These are phyloP conservation scores for Xanthoconium stramineum DNA, from an alignment of 768 basidiomycete genomes.

Conservation along the genomic window DNA sequence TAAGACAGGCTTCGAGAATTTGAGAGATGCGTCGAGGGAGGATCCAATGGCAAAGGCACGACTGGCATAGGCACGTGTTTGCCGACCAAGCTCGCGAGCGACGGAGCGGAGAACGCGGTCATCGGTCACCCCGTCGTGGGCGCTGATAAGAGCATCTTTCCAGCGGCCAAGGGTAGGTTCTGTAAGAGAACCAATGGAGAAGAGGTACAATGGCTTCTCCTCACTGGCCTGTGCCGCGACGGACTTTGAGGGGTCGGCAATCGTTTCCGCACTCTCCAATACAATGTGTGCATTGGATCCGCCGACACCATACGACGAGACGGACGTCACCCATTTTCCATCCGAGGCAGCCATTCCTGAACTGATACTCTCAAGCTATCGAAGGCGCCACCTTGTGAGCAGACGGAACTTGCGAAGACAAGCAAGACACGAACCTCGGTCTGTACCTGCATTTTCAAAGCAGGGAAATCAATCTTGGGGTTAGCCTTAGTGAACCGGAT, in stretches of 20 bases:
- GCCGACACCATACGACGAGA: slow-evolving; percentile 34
- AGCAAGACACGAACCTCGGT: slow-evolving; percentile 15
- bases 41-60: slow-evolving; percentile 27
- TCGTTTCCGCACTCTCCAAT: slow-evolving; percentile 25
- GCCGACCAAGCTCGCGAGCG: slow-evolving; percentile 27
- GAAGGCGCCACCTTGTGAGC: not conserved
- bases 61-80: slow-evolving; percentile 29
- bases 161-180: slow-evolving; percentile 24
- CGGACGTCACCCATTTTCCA: slow-evolving; percentile 30
- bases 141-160: slow-evolving; percentile 18
- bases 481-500: slow-evolving; percentile 28
- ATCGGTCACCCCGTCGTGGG: slow-evolving; percentile 19
- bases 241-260: slow-evolving; percentile 10
- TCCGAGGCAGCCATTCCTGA: slow-evolving; percentile 28
- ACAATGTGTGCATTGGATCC: slow-evolving; percentile 35
- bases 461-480: slow-evolving; percentile 24
- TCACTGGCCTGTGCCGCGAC: not conserved
- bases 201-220: slow-evolving; percentile 23
- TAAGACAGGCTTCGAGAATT: slow-evolving; percentile 30
- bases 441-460: slow-evolving; percentile 26
- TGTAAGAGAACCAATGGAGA: slow-evolving; percentile 28
- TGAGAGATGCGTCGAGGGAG: slow-evolving; percentile 19
- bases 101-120: slow-evolving; percentile 25
- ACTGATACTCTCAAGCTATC: slow-evolving; percentile 22
- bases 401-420: not conserved